Base-by-base conservation (phyloP, 441 rosid genomes). In the Bruguiera hainesii region DNA sequence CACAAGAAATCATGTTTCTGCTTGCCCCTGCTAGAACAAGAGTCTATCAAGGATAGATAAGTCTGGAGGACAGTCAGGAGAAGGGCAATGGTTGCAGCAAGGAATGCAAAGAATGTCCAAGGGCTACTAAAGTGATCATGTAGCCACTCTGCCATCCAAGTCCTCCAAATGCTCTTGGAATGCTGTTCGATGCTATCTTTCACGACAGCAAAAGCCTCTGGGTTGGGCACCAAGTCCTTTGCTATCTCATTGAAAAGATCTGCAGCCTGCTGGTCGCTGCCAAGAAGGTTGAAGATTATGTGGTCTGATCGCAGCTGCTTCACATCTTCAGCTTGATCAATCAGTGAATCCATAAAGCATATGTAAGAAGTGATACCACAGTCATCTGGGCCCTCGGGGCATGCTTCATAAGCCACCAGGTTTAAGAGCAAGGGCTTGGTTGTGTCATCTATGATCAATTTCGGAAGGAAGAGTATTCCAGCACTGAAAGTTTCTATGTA, bases 341-440 rank as follows among this genome's bases (percentile, higher is more conserved):
- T 68, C 4, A 76, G 42, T 0, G 68, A 57, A 39, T 79, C 69
- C 1, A 76, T 61, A 52, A 70, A 70, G 60, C 42, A 62, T 0
- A 76, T 13, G 33, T 75, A 75, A 9, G 80, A 72, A 8, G 73
- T 66, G 25, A 79, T 35, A 0, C 18, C 35, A 20, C 71, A 67
- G 18, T 55, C 50, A 20, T 72, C 61, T 4, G 7, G 3, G 10
- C 19, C 49, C 29, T 63, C 61, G 0, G 70, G 71, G 31, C 72
- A 69, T 61, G 39, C 60, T 37, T 79, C 77, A 11, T 69, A 73
- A 3, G 78, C 73, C 50, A 79, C 59, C 71, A 79, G 29, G 71
- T 79, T 79, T 56, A 73, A 46, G 23, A 79, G 55, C 58, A 21
- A 64, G 46, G 80, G 39, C 20, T 13, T 61, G 16, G 79, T 76